phyloP scores from a whole-genome alignment of 83 land plant genomes.

The Thuja plicata region DNA sequence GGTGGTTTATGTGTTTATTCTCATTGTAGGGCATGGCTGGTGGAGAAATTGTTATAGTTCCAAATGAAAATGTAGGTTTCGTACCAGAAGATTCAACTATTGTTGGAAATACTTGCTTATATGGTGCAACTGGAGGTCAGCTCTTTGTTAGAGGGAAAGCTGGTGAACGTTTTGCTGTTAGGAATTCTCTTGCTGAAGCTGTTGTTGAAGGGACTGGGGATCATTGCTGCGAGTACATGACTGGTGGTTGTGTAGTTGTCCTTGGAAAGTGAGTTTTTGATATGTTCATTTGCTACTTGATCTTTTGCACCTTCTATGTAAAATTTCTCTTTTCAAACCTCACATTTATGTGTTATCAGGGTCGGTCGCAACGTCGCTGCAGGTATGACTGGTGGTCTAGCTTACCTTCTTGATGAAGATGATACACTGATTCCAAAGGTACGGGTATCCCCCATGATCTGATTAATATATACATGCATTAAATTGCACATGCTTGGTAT shows the following conservation, averaged over 20 bases:
- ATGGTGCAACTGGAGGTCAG: slow-evolving; percentile 99
- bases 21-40: slow-evolving; percentile 94
- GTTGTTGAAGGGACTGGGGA: slow-evolving; percentile 99
- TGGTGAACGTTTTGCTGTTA: slow-evolving; percentile 96
- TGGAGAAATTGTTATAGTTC: slow-evolving; percentile 88
- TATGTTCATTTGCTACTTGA: not conserved
- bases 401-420: slow-evolving; percentile 93
- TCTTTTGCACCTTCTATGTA: not conserved
- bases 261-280: slow-evolving; percentile 87
- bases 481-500: not conserved
- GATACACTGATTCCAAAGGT: slow-evolving; percentile 90
- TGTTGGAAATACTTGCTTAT: slow-evolving; percentile 93
- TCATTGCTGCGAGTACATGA: slow-evolving; percentile 99
- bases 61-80: slow-evolving; percentile 72
- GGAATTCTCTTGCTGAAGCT: slow-evolving; percentile 93
- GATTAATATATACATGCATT: not conserved
- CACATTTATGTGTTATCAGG: slow-evolving; percentile 39
- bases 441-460: slow-evolving; percentile 6
- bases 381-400: slow-evolving; percentile 99
- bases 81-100: slow-evolving; percentile 91
- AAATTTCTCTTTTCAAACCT: slow-evolving; percentile 5
- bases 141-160: slow-evolving; percentile 92
- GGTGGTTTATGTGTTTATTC: not conserved
- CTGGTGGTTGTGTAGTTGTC: slow-evolving; percentile 98
- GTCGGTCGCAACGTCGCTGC: slow-evolving; percentile 99